Evolutionary conservation across 495 filamentous ascomycete genomes (phyloP).

Genomic region (Podospora conica): DNA sequence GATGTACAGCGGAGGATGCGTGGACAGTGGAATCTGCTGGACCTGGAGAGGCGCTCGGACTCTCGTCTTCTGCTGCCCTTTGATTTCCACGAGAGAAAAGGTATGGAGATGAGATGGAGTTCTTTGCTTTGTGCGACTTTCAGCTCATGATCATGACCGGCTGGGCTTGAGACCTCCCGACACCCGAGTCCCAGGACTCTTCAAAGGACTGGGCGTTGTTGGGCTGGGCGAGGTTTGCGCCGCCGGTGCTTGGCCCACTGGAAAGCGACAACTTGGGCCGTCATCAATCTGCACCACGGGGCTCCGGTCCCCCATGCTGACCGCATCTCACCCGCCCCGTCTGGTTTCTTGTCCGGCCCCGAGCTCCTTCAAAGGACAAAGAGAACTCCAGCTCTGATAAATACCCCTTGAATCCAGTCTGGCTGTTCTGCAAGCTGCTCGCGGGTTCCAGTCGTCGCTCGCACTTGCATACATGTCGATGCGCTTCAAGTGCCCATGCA

Average conservation of each 20-base stretch:
- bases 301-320: not conserved
- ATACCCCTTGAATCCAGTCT: not conserved
- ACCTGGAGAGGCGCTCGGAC: not conserved
- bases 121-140: not conserved
- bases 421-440: not conserved
- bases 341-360: not conserved
- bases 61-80: not conserved
- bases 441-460: not conserved
- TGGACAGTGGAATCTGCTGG: not conserved
- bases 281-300: not conserved
- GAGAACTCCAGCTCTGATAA: not conserved
- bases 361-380: not conserved
- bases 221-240: not conserved
- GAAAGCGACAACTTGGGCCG: not conserved
- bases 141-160: not conserved
- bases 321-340: not conserved
- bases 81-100: no score
- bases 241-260: not conserved
- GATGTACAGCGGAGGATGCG: not conserved
- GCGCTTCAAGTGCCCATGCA: not conserved
- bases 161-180: not conserved
- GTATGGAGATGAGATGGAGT: not conserved
- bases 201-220: not conserved
- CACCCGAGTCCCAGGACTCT: not conserved
- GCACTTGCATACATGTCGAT: not conserved